Evolutionary conservation across 2,329 filamentous ascomycete species (phyloP), one percentile per base, ranked within the genome.

Genomic region (Gaeumannomyces sp.): DNA sequence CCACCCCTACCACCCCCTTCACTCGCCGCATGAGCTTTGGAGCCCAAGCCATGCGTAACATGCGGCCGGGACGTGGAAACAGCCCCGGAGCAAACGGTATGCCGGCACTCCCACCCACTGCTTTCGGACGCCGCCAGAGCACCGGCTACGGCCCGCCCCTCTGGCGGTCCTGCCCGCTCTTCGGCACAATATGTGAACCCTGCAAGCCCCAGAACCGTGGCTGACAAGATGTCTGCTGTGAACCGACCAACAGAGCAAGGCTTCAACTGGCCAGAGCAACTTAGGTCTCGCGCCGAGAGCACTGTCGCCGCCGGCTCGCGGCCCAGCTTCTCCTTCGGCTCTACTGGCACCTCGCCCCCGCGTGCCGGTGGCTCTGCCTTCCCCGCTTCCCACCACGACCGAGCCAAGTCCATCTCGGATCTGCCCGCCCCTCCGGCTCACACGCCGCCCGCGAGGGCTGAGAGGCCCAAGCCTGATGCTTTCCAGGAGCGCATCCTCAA

Each of bases 401-500:
- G 89, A 65, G 82, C 88, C 73, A 90, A 87, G 79, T 92, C 89
- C 65, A 82, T 92, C 66, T 84, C 83, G 69, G 85, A 88, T 67
- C 85, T 87, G 82, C 82, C 83, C 1, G 79, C 79, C 45, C 85
- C 84, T 57, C 85, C 84, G 25, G 79, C 76, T 58, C 80, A 86
- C 69, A 76, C 80, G 25, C 77, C 81, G 60, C 80, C 77, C 73
- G 79, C 80, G 62, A 79, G 80, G 69, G 77, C 77, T 62, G 77
- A 81, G 71, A 79, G 83, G 53, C 82, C 82, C 69, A 96, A 94
- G 81, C 93, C 94, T 35, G 95, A 99, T 79, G 90, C 90, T 68
- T 95, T 97, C 80, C 93, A 97, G 77, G 95, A 99, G 83, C 88
- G 96, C 70, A 98, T 99, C 72, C 84, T 99, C 70, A 95, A 97